Evolutionary conservation across 768 basidiomycete species (phyloP), one percentile per base, ranked within the genome.

Genomic region (Kwoniella sp.): DNA sequence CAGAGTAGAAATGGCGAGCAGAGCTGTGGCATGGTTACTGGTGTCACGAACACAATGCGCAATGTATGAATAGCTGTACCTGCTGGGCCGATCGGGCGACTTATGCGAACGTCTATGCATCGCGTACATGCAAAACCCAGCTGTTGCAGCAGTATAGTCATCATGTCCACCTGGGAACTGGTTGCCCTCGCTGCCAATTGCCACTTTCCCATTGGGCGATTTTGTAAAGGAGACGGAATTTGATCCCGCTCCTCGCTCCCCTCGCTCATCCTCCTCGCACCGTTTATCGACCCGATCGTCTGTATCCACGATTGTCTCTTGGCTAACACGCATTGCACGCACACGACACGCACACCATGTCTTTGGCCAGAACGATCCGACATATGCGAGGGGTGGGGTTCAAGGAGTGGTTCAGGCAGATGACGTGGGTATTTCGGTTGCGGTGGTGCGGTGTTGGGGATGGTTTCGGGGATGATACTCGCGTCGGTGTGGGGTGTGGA

Each of bases 381-480:
- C 86, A 79, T 65, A 79, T 89, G 37, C 83, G 81, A 50, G 81
- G 83, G 40, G 85, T 82, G 17, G 91, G 90, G 15, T 69, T 89
- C 39, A 80, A 81, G 60, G 85, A 89, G 76, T 95, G 88, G 88
- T 90, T 86, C 84, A 83, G 83, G 61, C 85, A 89, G 33, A 71
- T 73, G 72, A 66, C 59, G 71, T 71, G 63, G 55, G 71, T 61
- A 33, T 44, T n/a, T n/a, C n/a, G n/a, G n/a, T n/a, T n/a, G n/a
- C n/a, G n/a, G n/a, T n/a, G n/a, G n/a, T n/a, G n/a, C n/a, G n/a
- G n/a, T n/a, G n/a, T n/a, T n/a, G n/a, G n/a, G n/a, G n/a, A n/a
- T n/a, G n/a, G n/a, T n/a, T n/a, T n/a, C n/a, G n/a, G n/a, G n/a
- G 26, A 17, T n/a, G 28, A 5, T 17, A 28, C 5, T 27, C 9